phyloP scores from a whole-genome alignment of 2,329 filamentous ascomycete species.

The Ceratocystis eucalypticola region DNA sequence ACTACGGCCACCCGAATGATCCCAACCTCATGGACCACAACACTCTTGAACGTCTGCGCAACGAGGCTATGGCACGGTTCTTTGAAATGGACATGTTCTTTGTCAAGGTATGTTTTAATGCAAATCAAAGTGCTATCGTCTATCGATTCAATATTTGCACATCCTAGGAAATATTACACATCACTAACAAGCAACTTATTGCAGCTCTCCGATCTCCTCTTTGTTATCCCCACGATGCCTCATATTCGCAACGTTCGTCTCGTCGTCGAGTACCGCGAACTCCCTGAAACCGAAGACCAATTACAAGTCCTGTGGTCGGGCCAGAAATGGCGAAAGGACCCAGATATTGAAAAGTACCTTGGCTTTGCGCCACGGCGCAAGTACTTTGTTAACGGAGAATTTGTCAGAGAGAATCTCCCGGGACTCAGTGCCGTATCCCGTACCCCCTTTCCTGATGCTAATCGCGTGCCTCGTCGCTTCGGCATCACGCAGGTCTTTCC shows the following conservation, averaged over 20 bases:
- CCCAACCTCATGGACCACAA: conserved; percentile 33
- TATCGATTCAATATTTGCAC: background rate
- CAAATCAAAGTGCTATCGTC: background rate
- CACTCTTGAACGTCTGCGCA: conserved; percentile 34
- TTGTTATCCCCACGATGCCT: conserved; percentile 41
- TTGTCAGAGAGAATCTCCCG: conserved; percentile 40
- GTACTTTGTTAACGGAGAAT: conserved; percentile 43
- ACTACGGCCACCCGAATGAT: conserved; percentile 35
- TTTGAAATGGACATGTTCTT: conserved; percentile 50
- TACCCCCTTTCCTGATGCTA: conserved; percentile 39
- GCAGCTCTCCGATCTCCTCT: conserved; percentile 49
- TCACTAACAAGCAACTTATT: background rate
- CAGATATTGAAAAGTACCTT: conserved; percentile 37
- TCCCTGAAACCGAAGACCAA: conserved; percentile 38
- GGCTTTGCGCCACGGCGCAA: conserved; percentile 44
- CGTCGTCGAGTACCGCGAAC: conserved; percentile 45
- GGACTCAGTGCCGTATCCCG: conserved; percentile 36
- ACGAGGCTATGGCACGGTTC: conserved; percentile 41
- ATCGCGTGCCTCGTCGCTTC: conserved; percentile 38
- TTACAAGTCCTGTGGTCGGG: conserved; percentile 30
- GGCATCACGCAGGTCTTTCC: conserved; percentile 40
- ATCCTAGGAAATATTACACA: background rate
- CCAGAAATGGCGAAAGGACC: conserved; percentile 47
- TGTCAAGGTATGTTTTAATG: conserved; percentile 40
- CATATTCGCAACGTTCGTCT: conserved; percentile 45